Evolutionary conservation across 208 protist genomes (phyloP).

Genomic region (Leishmania martiniquensis): DNA sequence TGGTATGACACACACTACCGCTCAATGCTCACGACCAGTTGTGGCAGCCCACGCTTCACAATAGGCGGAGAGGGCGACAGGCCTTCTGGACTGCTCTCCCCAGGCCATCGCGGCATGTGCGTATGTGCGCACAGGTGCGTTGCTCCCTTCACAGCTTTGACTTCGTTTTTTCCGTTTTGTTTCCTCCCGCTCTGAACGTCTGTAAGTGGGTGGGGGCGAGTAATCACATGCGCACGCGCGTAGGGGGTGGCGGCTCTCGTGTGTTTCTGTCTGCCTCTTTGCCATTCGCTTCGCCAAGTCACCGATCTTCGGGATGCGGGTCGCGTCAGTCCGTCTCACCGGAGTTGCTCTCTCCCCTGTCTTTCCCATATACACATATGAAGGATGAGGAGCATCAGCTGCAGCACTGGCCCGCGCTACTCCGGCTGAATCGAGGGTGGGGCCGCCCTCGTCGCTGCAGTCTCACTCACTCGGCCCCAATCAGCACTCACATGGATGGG

Average conservation of each 20-base stretch:
- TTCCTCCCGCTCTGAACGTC: not conserved
- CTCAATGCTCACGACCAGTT: not conserved
- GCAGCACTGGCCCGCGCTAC: not conserved
- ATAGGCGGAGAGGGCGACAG: too few relatives aligned
- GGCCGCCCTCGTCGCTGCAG: too few relatives aligned
- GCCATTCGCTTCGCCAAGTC: not conserved
- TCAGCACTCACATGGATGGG: not conserved
- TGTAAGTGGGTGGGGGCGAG: not conserved
- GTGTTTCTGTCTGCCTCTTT: too few relatives aligned
- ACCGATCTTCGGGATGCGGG: not conserved
- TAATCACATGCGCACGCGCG: too few relatives aligned
- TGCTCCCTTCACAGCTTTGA: conserved; percentile 22
- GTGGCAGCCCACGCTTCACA: not conserved
- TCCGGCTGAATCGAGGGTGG: not conserved
- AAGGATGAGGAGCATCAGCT: too few relatives aligned
- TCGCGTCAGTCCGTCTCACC: not conserved
- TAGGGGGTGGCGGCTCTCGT: too few relatives aligned
- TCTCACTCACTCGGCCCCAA: not conserved
- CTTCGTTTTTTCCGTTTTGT: not conserved
- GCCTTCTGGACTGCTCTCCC: not conserved
- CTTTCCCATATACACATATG: not conserved
- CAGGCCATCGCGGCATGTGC: not conserved
- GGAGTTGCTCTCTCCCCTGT: not conserved
- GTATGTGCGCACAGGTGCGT: not conserved
- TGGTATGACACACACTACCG: not conserved